A percentile compares a stretch with the other conserved stretches of the same genome.
Conservation (phyloP, 2,329 filamentous ascomycete species). For the Ceratocystis huliohia region DNA sequence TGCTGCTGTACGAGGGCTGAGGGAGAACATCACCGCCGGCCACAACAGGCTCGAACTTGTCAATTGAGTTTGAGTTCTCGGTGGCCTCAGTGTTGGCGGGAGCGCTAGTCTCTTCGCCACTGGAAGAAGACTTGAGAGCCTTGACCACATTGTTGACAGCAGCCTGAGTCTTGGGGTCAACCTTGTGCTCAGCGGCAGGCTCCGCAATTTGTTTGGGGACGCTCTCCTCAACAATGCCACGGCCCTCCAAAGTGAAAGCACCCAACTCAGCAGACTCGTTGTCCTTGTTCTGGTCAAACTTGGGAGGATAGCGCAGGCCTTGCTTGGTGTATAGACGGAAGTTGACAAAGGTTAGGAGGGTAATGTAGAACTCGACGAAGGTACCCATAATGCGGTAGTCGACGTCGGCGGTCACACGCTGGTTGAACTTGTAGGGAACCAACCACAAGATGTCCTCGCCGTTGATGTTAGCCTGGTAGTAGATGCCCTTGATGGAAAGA, state of each 20-base stretch:
- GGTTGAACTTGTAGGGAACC: slow-evolving; percentile 95
- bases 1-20: slow-evolving; percentile 58
- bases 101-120: slow-evolving; percentile 32
- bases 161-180: slow-evolving; percentile 50
- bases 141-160: slow-evolving; percentile 57
- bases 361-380: slow-evolving; percentile 98
- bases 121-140: slow-evolving; percentile 47
- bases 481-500: slow-evolving; percentile 96
- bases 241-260: slow-evolving; percentile 78
- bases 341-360: slow-evolving; percentile 88
- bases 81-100: slow-evolving; percentile 33
- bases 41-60: slow-evolving; percentile 79
- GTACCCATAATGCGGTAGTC: slow-evolving; percentile 99
- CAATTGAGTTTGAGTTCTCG: slow-evolving; percentile 52
- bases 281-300: slow-evolving; percentile 77
- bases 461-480: slow-evolving; percentile 95
- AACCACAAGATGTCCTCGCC: slow-evolving; percentile 96
- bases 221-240: slow-evolving; percentile 23
- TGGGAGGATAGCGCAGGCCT: slow-evolving; percentile 88
- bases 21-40: slow-evolving; percentile 74
- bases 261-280: slow-evolving; percentile 80
- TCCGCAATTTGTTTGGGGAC: slow-evolving; percentile 35
- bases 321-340: slow-evolving; percentile 85
- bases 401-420: slow-evolving; percentile 82
- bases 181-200: slow-evolving; percentile 35